Conservation (phyloP, 306 rosid species). For the Echinosophora koreensis region DNA sequence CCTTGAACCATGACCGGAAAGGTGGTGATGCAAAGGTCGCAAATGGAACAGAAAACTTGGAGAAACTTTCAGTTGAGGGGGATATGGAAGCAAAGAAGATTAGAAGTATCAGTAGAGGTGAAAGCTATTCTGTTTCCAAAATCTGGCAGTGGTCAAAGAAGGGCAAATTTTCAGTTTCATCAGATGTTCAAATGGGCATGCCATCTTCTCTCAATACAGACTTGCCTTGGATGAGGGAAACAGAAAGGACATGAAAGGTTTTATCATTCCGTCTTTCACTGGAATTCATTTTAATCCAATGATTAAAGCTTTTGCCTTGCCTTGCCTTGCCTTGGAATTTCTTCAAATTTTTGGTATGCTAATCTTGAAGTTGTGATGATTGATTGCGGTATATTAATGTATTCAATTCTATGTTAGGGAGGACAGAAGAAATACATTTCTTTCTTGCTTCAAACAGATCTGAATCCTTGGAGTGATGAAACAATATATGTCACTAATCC, state of each 20-base stretch:
- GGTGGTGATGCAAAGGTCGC: conserved; percentile 43
- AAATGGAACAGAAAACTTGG: conserved; percentile 55
- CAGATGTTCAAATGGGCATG: conserved; percentile 67
- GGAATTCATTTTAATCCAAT: conserved; percentile 48
- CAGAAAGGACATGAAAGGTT: conserved; percentile 64
- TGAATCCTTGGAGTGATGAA: conserved; percentile 37
- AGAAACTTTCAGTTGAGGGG: conserved; percentile 56
- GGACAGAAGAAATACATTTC: conserved; percentile 41
- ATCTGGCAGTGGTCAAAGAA: conserved; percentile 97
- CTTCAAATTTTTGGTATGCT: conserved; percentile 54
- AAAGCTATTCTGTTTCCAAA: conserved; percentile 93
- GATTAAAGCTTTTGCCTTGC: conserved; percentile 42
- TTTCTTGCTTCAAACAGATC: conserved; percentile 49
- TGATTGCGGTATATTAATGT: conserved; percentile 52
- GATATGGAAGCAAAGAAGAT: conserved; percentile 86
- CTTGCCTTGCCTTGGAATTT: conserved; percentile 46
- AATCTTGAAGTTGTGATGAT: conserved; percentile 55
- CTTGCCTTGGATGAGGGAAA: conserved; percentile 73
- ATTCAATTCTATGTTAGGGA: conserved; percentile 43
- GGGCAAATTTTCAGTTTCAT: conserved; percentile 69
- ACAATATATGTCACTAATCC: neutral
- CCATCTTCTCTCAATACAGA: conserved; percentile 73
- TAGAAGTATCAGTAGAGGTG: conserved; percentile 82
- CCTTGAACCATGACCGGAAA: conserved; percentile 60
- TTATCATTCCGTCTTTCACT: conserved; percentile 36